Conservation (phyloP, 495 filamentous ascomycete genomes). For the Penicillium malachiteum region DNA sequence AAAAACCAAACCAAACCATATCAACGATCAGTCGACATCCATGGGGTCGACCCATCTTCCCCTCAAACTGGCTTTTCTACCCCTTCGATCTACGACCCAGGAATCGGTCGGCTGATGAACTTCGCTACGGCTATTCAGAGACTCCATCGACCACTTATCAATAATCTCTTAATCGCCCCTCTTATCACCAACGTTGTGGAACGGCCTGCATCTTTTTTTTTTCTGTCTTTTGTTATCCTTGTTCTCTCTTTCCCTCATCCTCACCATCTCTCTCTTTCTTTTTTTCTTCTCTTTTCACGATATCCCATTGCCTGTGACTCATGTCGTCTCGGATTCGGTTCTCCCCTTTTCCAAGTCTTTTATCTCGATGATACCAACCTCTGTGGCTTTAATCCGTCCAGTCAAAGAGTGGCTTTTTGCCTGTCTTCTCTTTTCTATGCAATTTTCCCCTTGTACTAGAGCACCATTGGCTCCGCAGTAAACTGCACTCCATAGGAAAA, state of each 20-base stretch:
- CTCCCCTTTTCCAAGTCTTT: slow-evolving; percentile 34
- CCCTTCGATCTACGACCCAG: slow-evolving; percentile 17
- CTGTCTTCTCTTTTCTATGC: slow-evolving; percentile 27
- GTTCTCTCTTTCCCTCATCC: slow-evolving; percentile 11
- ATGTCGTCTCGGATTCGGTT: slow-evolving; percentile 31
- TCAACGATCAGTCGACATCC: slow-evolving; percentile 13
- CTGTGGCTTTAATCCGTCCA: slow-evolving; percentile 35
- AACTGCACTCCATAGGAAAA: not conserved
- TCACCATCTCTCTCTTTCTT: not conserved
- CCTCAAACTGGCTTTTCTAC: not conserved
- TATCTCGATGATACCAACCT: slow-evolving; percentile 44
- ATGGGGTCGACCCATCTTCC: slow-evolving; percentile 14
- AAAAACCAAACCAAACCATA: slow-evolving; percentile 7
- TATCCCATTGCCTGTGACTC: slow-evolving; percentile 41
- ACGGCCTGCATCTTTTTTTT: slow-evolving; percentile 20
- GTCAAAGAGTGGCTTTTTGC: slow-evolving; percentile 38
- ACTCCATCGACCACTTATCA: slow-evolving; percentile 45
- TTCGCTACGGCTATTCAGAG: slow-evolving; percentile 38
- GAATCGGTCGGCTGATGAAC: slow-evolving; percentile 26
- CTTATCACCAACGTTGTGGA: slow-evolving; percentile 18
- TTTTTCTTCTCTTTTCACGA: slow-evolving; percentile 30
- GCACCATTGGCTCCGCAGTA: slow-evolving; percentile 19
- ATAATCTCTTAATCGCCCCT: slow-evolving; percentile 29
- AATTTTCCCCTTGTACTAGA: slow-evolving; percentile 38
- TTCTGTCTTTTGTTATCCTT: slow-evolving; percentile 7